phyloP scores from a whole-genome alignment of 176 grass and related monocot genomes.

The Oryza punctata region DNA sequence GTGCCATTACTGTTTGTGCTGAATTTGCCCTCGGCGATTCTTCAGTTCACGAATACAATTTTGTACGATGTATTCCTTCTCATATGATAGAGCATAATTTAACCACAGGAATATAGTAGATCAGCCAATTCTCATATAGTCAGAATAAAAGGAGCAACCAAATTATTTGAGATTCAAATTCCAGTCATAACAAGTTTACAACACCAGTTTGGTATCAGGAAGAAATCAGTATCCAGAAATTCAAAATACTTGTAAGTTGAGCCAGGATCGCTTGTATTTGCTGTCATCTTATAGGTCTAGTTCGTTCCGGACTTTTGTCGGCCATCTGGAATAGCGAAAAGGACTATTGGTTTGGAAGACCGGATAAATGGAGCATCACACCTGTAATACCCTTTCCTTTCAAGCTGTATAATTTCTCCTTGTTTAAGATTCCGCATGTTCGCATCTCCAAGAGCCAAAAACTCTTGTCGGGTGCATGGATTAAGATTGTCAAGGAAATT shows the following conservation, averaged over 20 bases:
- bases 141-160: background rate
- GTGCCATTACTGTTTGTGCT: background rate
- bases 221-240: background rate
- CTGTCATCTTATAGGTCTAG: background rate
- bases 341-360: slow-evolving; percentile 65
- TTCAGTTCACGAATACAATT: background rate
- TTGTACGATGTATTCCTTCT: background rate
- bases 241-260: background rate
- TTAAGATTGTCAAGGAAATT: slow-evolving; percentile 70
- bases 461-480: slow-evolving; percentile 68
- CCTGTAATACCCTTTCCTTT: slow-evolving; percentile 90
- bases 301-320: slow-evolving; percentile 52
- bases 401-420: slow-evolving; percentile 89
- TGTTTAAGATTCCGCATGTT: slow-evolving; percentile 77
- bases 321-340: slow-evolving; percentile 90
- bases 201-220: slow-evolving; percentile 13
- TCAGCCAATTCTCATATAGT: background rate
- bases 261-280: background rate
- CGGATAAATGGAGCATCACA: slow-evolving; percentile 83
- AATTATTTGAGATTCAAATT: slow-evolving; percentile 23
- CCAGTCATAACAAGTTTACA: slow-evolving; percentile 13
- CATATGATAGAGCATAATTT: no score
- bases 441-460: slow-evolving; percentile 67
- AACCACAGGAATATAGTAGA: no score
- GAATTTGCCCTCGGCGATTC: background rate